Base-by-base conservation (phyloP, 1,284 basidiomycete genomes). In the Moniliella sp. region DNA sequence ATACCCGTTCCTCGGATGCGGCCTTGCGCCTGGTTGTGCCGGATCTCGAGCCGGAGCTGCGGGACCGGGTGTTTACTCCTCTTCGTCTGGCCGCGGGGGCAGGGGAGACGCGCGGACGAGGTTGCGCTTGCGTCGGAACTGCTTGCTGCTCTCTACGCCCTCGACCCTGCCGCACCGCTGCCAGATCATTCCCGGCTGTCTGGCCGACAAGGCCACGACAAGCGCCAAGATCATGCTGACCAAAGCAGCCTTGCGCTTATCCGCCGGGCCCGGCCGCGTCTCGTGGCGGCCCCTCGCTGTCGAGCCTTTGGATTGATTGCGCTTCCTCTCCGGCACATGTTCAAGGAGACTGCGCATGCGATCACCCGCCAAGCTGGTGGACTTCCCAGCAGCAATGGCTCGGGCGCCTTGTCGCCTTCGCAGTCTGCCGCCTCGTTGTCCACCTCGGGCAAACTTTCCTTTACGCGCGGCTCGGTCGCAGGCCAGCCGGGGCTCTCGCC, bases 1-100 rank as follows among this genome's bases (percentile, higher is more conserved):
- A 72, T 33, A 66, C 79, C 18, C 68, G 68, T 2, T 34, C 34
- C n/a, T 71, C 69, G 4, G 61, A 62, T 8, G 56, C 62, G 7
- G 78, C 82, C 7, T 56, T 84, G 15, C 69, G 73, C 15, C 55
- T 55, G 31, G 64, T 82, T 15, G 76, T 76, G 0, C 65, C 43
- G 5, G 50, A 55, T 27, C 21, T 55, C 15, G 51, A 53, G 15
- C 33, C 33, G 15, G 51, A 55, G 17, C 32, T 55, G 27, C 40
- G 40, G 31, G 51, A 52, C 21, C 39, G 42, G 13, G 38, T 55
- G 18, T 53, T 58, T 28, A 51, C 57, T 25, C 45, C 52, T 1
- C 36, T 37, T 7, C 21, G 21, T 7, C 7, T n/a, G 7, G 21
- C 21, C 21, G 21, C 21, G 21, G 21, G 21, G 21, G n/a, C 21